Evolutionary conservation across 805 yeast genomes (phyloP).

Genomic region (Yamadazyma nakazawae): DNA sequence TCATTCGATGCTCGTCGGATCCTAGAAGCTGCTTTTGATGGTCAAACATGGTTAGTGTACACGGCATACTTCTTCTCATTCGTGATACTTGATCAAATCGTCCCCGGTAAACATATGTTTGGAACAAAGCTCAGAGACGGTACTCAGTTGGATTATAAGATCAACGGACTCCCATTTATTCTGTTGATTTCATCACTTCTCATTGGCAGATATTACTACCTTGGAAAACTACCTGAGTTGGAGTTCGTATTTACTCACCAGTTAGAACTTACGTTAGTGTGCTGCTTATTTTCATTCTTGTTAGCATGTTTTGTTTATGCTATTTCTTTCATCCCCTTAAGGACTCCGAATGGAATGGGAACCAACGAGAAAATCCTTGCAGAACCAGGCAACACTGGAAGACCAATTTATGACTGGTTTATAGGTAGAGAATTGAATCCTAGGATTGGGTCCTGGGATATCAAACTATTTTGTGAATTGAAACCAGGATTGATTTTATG

Average conservation of each 20-base stretch:
- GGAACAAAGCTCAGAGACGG: constrained; percentile 82
- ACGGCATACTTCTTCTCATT: constrained; percentile 68
- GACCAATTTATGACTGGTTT: constrained; percentile 83
- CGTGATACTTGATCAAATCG: constrained; percentile 56
- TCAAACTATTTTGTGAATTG: constrained; percentile 88
- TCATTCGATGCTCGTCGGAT: constrained; percentile 21
- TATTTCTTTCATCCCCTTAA: constrained; percentile 61
- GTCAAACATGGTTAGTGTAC: constrained; percentile 59
- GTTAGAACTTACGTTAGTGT: constrained; percentile 58
- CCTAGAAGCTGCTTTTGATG: constrained; percentile 2
- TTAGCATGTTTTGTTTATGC: constrained; percentile 66
- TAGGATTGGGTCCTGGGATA: constrained; percentile 77
- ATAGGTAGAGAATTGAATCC: constrained; percentile 97
- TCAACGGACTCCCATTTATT: constrained; percentile 71
- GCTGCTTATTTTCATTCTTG: constrained; percentile 60
- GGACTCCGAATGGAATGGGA: constrained; percentile 46
- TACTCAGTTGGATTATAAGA: constrained; percentile 62
- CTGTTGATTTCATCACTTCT: constrained; percentile 37
- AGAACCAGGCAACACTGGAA: constrained; percentile 81
- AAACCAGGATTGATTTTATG: constrained; percentile 92
- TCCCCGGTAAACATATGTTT: constrained; percentile 54
- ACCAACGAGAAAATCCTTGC: constrained; percentile 74
- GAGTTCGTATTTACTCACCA: constrained; percentile 69
- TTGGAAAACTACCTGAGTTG: constrained; percentile 65
- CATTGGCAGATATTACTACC: constrained; percentile 49